Evolutionary conservation across 495 filamentous ascomycete genomes (phyloP).

Genomic region (Podospora tetraspora): DNA sequence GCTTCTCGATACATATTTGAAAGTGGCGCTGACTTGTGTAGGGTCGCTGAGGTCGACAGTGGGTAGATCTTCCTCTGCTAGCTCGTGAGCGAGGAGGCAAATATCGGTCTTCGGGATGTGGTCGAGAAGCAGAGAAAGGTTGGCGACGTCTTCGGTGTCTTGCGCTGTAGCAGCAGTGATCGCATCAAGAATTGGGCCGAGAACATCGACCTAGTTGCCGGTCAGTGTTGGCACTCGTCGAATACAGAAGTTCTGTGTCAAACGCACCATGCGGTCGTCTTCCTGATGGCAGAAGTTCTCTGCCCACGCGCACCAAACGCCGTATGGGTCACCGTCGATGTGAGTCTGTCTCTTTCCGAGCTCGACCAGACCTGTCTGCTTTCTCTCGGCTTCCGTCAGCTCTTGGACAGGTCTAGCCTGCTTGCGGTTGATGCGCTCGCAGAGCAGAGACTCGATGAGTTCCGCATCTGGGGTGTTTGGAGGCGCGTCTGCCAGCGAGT

Average conservation of each 20-base stretch:
- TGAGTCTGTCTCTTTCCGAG: not conserved
- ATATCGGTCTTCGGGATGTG: not conserved
- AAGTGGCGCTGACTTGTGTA: not conserved
- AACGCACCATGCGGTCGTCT: not conserved
- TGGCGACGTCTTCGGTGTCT: not conserved
- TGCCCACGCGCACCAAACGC: slow-evolving; percentile 6
- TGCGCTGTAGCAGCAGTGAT: not conserved
- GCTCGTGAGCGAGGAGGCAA: not conserved
- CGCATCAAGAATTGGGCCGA: not conserved
- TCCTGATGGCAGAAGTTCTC: slow-evolving; percentile 1
- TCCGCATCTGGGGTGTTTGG: not conserved
- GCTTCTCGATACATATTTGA: not conserved
- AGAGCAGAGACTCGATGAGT: slow-evolving; percentile 4
- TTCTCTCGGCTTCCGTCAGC: not conserved
- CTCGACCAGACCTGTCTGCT: not conserved
- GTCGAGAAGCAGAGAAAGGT: not conserved
- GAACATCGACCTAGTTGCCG: not conserved
- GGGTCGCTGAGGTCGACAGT: too few species aligned
- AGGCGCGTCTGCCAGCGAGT: not conserved
- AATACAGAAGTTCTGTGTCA: not conserved
- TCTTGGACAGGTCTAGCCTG: not conserved
- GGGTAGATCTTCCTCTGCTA: not conserved
- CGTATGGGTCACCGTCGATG: slow-evolving; percentile 1
- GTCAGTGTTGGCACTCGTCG: not conserved
- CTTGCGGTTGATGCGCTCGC: not conserved